Evolutionary conservation across 78 protist species (phyloP), one percentile per base, ranked within the genome.

Genomic region (Dictyostelium brefeldianum): DNA sequence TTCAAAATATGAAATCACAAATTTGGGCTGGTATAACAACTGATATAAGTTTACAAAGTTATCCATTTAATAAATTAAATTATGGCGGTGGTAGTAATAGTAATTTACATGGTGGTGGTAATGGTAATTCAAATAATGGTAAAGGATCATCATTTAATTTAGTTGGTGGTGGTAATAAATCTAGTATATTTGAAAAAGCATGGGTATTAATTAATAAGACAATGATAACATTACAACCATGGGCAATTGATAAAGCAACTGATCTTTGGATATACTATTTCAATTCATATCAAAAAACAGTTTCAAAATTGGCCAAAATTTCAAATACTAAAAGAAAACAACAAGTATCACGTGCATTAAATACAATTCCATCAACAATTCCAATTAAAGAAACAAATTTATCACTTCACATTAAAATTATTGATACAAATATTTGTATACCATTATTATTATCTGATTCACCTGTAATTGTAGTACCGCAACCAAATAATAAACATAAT

Each of bases 211-310:
- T 87, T 3, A 77, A 25, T 50, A 87, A 87, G 20, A 87, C 93
- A 6, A 51, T 87, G 47, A 82, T 87, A 10, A 87, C 84, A 10
- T 57, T 87, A 11, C 93, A 87, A 65, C 93, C 93, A 18, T 87
- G 93, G 93, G 93, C 93, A 10, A 87, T 87, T 29, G 93, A 87
- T 62, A 87, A 87, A 50, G 93, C 85, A 56, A 87, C 93, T 1
- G 84, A 87, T 87, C 67, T 87, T 17, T 87, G 75, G 71, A 67
- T 87, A 9, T 77, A 75, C 53, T 87, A 87, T 48, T 56, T 77
- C n/a, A 22, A 57, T 7, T 81, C 93, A 18, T 87, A 87, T 29
- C 74, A 87, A 43, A 64, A 56, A 8, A 65, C 84, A 1, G 43
- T 36, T 12, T 74, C 93, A 1, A 87, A 87, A 31, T n/a, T 87